Evolutionary conservation across 345 rosid species (phyloP), one percentile per base, ranked within the genome.

Genomic region (Camelina laxa): DNA sequence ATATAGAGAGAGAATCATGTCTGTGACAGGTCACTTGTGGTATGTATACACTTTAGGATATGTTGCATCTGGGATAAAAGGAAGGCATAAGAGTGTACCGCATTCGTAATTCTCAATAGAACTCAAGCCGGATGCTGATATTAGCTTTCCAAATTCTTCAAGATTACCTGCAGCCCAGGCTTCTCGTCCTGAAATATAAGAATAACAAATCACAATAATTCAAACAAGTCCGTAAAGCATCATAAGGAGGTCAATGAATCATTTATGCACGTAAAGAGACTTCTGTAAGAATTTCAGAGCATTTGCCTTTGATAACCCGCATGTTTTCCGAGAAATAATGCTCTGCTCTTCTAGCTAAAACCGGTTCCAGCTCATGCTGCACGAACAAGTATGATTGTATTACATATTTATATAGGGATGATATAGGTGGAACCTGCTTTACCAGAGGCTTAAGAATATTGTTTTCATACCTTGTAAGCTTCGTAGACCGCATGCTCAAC

Each of bases 81-180:
- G n/a, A 42, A 61, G 30, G 41, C 16, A 22, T 14, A 17, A 31
- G 68, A 45, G 42, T 62, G 33, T 87, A 91, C 96, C 97, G 16
- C 96, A 94, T 89, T 94, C 97, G 70, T 94, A 88, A 80, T 91
- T 94, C 70, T 81, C 72, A 56, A 90, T 94, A 31, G 96, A 94
- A 85, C 98, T 94, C 78, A 87, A 80, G 67, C 97, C 97, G 10
- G 98, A 91, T 11, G 89, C 91, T 73, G 98, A 88, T 54, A 94
- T 84, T 53, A 94, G 88, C 75, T 82, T 81, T 59, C 96, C 98
- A 53, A 91, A 89, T 20, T 84, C 85, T 78, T 85, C 77, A 78
- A 89, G 56, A 56, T 87, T 75, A 12, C 93, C 97, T 10, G 88
- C 83, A 65, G 87, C 83, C 99, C 99, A 92, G 57, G 93, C 91